Evolutionary conservation across 345 rosid genomes (phyloP), one percentile per base, ranked within the genome.

Genomic region (Raphanus raphanistrum): DNA sequence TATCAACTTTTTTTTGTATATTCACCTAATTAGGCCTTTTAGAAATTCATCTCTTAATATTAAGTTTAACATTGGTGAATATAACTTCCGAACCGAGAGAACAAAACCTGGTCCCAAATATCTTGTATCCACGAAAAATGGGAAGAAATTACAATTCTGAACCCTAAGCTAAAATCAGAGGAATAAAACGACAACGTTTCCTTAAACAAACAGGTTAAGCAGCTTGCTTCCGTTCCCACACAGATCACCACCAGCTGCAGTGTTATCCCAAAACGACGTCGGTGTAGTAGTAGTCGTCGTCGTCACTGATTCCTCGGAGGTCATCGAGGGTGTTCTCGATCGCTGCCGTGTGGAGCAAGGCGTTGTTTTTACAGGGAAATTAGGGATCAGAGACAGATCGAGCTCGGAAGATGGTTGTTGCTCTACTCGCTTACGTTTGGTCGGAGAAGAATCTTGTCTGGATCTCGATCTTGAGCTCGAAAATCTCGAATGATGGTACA

Each of bases 281-380:
- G 79, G 55, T 48, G 55, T 48, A 72, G 62, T 66, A 2, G 72
- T 73, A 0, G 75, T 69, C 31, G 90, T 90, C 11, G 75, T 69
- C 31, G 90, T 90, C 11, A 64, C 93, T 1, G 97, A 94, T 55
- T 85, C 97, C 85, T 90, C 97, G 2, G 97, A 94, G 79, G 87
- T 90, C 97, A 90, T 87, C 15, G 97, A 94, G 64, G 93, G 93
- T 27, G 92, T 84, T 29, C 64, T 85, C 1, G 89, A 86, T 62
- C 96, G 81, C 62, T 86, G 74, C 38, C 75, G 71, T 6, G 57
- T 52, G 1, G 65, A 68, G 60, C 74, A 48, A 28, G 78, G 60
- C 3, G 28, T 58, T 13, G 41, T 21, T 15, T 66, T 73, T 16
- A 16, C 16, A 0, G 72, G 63, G 1, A 75, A 73, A 16, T 27